These are phyloP conservation scores for Paraurostyla sp. DNA, from an alignment of 73 alveolate species.

Conservation along the genomic window DNA sequence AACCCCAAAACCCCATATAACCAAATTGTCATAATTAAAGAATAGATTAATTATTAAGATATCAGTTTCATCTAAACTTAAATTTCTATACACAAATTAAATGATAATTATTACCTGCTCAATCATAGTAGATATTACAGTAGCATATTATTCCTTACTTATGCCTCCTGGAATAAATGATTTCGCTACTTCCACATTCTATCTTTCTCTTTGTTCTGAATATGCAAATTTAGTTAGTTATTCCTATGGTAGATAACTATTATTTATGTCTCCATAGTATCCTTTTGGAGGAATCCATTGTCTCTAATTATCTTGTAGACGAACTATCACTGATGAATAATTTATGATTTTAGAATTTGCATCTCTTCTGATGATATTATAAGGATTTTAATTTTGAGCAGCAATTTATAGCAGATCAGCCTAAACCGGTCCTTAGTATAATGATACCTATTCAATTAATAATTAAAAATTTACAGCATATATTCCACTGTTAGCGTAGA, in stretches of 20 bases:
- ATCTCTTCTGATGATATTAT: not conserved
- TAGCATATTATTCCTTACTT: slow-evolving; percentile 15
- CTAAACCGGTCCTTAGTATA: slow-evolving; percentile 23
- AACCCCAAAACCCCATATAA: slow-evolving; percentile 22
- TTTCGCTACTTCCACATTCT: slow-evolving; percentile 7
- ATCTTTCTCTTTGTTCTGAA: slow-evolving; percentile 28
- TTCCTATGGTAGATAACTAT: slow-evolving; percentile 20
- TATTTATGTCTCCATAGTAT: slow-evolving; percentile 30
- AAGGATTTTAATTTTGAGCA: not conserved
- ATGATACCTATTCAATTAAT: not conserved
- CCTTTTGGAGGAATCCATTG: slow-evolving; percentile 35
- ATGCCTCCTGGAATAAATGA: slow-evolving; percentile 14
- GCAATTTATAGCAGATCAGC: not conserved
- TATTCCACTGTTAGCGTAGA: slow-evolving; percentile 29
- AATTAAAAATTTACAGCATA: not conserved
- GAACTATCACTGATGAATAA: not conserved
- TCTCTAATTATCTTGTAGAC: slow-evolving; percentile 45
- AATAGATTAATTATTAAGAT: not conserved
- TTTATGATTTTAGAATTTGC: not conserved
- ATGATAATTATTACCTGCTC: not conserved
- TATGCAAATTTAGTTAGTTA: not conserved
- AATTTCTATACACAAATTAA: not conserved
- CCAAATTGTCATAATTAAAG: not conserved
- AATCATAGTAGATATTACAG: too few species aligned
- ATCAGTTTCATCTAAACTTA: not conserved